Evolutionary conservation across 345 rosid species (phyloP).

Genomic region (Barbarea vulgaris): DNA sequence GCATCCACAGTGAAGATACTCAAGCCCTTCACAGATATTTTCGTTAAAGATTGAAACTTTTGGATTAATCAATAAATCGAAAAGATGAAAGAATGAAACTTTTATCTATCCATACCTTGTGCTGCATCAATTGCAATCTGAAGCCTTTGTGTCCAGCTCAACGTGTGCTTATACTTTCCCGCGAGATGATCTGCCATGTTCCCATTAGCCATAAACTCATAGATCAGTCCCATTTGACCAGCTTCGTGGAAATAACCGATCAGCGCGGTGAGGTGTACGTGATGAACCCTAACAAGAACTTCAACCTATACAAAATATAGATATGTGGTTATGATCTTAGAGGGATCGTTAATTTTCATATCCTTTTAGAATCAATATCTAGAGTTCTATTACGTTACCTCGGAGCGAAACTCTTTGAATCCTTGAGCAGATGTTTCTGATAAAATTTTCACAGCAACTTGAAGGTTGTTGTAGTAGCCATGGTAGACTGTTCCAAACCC

Average conservation of each 20-base stretch:
- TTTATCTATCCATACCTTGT: slow-evolving; percentile 25
- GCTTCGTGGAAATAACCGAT: slow-evolving; percentile 46
- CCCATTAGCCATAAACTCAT: slow-evolving; percentile 43
- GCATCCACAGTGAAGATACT: slow-evolving; percentile 44
- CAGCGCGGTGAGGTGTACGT: slow-evolving; percentile 30
- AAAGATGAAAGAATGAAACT: neutral
- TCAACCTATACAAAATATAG: slow-evolving; percentile 40
- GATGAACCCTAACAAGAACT: slow-evolving; percentile 45
- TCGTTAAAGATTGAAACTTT: neutral
- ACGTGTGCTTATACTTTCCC: slow-evolving; percentile 15
- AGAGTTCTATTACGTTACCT: slow-evolving; percentile 39
- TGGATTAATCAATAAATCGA: neutral
- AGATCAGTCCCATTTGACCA: slow-evolving; percentile 35
- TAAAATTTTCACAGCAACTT: slow-evolving; percentile 60
- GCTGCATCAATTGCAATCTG: slow-evolving; percentile 43
- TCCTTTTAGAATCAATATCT: neutral
- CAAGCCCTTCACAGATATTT: slow-evolving; percentile 32
- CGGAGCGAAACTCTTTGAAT: slow-evolving; percentile 50
- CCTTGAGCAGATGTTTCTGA: slow-evolving; percentile 55
- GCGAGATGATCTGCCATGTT: slow-evolving; percentile 36
- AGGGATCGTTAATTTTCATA: neutral
- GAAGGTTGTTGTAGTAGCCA: slow-evolving; percentile 41
- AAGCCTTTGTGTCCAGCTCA: slow-evolving; percentile 32
- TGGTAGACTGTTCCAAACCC: slow-evolving; percentile 66
- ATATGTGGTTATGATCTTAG: neutral